Evolutionary conservation across 1,284 basidiomycete genomes (phyloP).

Genomic region (Trametes sp.): DNA sequence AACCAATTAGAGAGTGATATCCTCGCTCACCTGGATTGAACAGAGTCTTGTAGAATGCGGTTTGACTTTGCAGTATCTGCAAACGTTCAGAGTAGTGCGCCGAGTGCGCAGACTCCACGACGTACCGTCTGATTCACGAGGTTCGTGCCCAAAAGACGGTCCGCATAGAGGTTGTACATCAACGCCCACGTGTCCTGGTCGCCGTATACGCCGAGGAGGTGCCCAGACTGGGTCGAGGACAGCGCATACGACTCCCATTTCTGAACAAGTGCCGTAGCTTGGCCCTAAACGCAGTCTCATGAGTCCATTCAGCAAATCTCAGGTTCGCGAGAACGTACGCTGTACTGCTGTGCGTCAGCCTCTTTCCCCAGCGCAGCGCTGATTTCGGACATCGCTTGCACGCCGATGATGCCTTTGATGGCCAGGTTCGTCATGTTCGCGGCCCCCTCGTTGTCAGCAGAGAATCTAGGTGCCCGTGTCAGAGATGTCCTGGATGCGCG

Average conservation of each 20-base stretch:
- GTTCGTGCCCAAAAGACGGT: slow-evolving; percentile 55
- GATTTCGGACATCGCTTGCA: slow-evolving; percentile 70
- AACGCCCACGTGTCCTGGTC: slow-evolving; percentile 60
- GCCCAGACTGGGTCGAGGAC: slow-evolving; percentile 37
- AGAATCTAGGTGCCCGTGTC: slow-evolving; percentile 50
- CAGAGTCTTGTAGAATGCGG: slow-evolving; percentile 24
- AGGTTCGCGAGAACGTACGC: too few relatives aligned
- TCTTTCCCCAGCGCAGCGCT: slow-evolving; percentile 55
- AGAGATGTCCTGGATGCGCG: too few relatives aligned
- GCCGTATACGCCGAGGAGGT: slow-evolving; percentile 51
- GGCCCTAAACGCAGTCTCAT: too few relatives aligned
- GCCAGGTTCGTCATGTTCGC: slow-evolving; percentile 82
- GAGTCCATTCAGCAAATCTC: too few relatives aligned
- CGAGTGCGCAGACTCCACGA: too few relatives aligned
- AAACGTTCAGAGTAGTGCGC: too few relatives aligned
- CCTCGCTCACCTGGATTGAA: slow-evolving; percentile 8
- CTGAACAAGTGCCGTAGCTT: too few relatives aligned
- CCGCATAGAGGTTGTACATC: slow-evolving; percentile 71
- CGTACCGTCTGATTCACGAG: slow-evolving; percentile 8
- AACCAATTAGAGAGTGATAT: not conserved
- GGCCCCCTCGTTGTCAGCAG: slow-evolving; percentile 52
- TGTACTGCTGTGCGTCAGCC: slow-evolving; percentile 41
- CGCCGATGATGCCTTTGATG: slow-evolving; percentile 75
- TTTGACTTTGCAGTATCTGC: slow-evolving; percentile 27
- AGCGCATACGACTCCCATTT: too few relatives aligned